Evolutionary conservation across 345 rosid genomes (phyloP).

Genomic region (Sonneratia alba): DNA sequence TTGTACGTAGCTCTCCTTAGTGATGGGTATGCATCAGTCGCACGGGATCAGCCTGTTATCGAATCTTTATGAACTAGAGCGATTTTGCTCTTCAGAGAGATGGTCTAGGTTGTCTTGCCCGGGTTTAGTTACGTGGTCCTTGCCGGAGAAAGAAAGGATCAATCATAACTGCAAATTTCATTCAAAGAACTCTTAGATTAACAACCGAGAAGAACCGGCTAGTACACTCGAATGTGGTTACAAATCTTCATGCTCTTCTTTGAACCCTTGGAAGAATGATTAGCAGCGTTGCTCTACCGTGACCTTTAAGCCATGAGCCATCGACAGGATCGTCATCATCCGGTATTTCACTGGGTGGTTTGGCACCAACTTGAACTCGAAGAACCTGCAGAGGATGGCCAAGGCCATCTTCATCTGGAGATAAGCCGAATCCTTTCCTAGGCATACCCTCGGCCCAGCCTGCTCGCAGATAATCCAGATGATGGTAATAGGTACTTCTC

Average conservation of each 20-base stretch:
- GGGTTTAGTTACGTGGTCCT: too few relatives aligned
- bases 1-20: too few relatives aligned
- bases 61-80: too few relatives aligned
- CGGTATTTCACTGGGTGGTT: constrained; percentile 77
- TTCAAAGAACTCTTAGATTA: too few relatives aligned
- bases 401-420: constrained; percentile 94
- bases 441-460: constrained; percentile 95
- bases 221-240: neutral
- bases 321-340: constrained; percentile 85
- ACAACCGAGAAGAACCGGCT: neutral
- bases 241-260: neutral
- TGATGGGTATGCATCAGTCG: too few relatives aligned
- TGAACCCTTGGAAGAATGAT: neutral
- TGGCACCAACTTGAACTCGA: constrained; percentile 56
- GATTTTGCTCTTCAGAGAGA: too few relatives aligned
- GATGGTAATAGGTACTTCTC: neutral
- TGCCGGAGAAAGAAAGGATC: too few relatives aligned
- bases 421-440: constrained; percentile 95
- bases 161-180: too few relatives aligned
- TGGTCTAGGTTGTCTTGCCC: too few relatives aligned
- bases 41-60: too few relatives aligned
- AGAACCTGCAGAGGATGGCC: constrained; percentile 73
- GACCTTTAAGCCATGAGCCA: constrained; percentile 78
- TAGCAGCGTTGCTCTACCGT: constrained; percentile 32
- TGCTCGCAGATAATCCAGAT: constrained; percentile 8